Evolutionary conservation across 1,139 yeast species (phyloP).

Genomic region (Yamadazyma dendronema): DNA sequence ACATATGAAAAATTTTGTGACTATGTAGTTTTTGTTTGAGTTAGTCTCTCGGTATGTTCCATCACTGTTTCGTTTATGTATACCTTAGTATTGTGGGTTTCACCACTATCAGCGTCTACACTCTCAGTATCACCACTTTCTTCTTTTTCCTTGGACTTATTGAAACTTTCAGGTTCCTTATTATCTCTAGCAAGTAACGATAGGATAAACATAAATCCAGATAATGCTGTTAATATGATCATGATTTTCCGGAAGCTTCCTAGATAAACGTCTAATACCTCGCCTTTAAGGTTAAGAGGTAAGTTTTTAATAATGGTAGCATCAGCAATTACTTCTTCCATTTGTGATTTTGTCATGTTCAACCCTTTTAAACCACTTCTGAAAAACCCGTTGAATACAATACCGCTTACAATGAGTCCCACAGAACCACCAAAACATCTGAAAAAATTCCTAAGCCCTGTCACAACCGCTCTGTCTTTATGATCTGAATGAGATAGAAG

Average conservation of each 20-base stretch:
- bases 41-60: not conserved
- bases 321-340: not conserved
- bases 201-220: conserved; percentile 14
- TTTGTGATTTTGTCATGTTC: not conserved
- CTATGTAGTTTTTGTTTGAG: too few relatives aligned
- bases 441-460: conserved; percentile 50
- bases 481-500: conserved; percentile 46
- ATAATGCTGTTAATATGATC: conserved; percentile 11
- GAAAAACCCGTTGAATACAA: conserved; percentile 9
- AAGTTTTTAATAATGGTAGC: not conserved
- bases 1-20: too few relatives aligned
- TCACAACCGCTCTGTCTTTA: conserved; percentile 52
- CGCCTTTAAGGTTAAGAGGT: not conserved
- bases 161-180: conserved; percentile 8
- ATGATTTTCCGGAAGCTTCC: conserved; percentile 9
- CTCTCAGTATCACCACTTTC: not conserved
- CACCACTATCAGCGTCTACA: not conserved
- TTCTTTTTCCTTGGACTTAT: not conserved
- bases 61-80: not conserved
- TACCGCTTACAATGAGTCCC: conserved; percentile 43
- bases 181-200: conserved; percentile 12
- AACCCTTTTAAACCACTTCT: not conserved
- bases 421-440: conserved; percentile 54
- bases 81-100: not conserved
- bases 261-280: conserved; percentile 4